Evolutionary conservation across 129 eudicot species (phyloP).

Genomic region (Pittosporum tobira): DNA sequence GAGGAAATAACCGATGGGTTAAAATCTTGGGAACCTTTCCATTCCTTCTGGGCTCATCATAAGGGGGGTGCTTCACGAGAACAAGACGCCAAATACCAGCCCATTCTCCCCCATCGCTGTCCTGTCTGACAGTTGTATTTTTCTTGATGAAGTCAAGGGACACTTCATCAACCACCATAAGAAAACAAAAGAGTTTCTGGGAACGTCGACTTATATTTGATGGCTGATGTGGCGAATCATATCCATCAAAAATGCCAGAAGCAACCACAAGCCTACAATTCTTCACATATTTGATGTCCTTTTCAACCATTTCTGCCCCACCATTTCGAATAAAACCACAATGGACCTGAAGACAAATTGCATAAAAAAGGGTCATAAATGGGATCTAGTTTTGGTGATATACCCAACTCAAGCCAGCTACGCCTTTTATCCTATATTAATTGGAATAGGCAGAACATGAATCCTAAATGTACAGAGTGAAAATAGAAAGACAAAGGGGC

Average conservation of each 20-base stretch:
- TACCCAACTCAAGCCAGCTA: too few species aligned
- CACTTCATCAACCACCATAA: slow-evolving; percentile 90
- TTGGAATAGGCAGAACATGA: too few species aligned
- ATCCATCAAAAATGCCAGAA: slow-evolving; percentile 94
- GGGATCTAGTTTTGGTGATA: neutral
- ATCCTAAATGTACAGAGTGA: too few species aligned
- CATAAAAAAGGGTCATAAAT: neutral
- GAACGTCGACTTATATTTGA: slow-evolving; percentile 75
- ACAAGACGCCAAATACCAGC: slow-evolving; percentile 93
- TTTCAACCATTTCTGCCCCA: slow-evolving; percentile 82
- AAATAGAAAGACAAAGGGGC: too few species aligned
- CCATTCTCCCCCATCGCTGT: slow-evolving; percentile 63
- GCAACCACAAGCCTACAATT: slow-evolving; percentile 89
- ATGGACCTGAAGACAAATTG: slow-evolving; percentile 48
- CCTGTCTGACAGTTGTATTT: slow-evolving; percentile 65
- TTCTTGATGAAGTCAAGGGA: slow-evolving; percentile 65
- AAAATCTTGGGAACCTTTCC: slow-evolving; percentile 95
- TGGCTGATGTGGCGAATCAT: slow-evolving; percentile 93
- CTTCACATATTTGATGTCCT: slow-evolving; percentile 61
- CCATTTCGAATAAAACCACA: slow-evolving; percentile 85
- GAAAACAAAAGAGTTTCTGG: slow-evolving; percentile 71
- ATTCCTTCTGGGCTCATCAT: slow-evolving; percentile 93
- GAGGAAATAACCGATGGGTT: slow-evolving; percentile 86
- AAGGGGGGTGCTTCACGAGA: slow-evolving; percentile 78
- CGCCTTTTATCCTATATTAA: too few species aligned